These are phyloP conservation scores for Colletotrichum aenigma DNA, from an alignment of 2,329 filamentous ascomycete genomes.

Conservation along the genomic window DNA sequence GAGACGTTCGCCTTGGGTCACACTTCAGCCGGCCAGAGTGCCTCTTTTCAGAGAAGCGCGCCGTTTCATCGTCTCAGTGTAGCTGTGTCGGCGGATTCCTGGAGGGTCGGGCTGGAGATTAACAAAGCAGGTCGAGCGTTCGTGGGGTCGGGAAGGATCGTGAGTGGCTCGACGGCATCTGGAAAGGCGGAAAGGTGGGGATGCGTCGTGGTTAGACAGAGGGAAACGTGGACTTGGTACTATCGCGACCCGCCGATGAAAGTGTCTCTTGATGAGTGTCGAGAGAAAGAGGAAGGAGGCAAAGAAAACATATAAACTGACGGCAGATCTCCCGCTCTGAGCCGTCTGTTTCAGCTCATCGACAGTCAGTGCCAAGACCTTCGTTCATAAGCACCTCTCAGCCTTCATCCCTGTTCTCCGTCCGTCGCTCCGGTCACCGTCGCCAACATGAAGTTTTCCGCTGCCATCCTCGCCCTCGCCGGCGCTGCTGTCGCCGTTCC, in stretches of 20 bases:
- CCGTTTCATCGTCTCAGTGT: constrained; percentile 4
- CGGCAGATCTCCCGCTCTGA: constrained; percentile 8
- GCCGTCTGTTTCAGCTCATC: not conserved
- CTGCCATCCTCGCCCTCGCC: constrained; percentile 21
- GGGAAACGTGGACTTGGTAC: not conserved
- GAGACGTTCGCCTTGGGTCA: constrained; percentile 1
- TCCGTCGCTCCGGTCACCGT: not conserved
- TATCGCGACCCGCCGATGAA: constrained; percentile 4
- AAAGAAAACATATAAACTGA: constrained; percentile 8
- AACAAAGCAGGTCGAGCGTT: constrained; percentile 4
- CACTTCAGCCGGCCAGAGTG: not conserved
- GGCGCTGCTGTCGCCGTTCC: constrained; percentile 26
- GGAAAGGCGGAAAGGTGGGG: not conserved
- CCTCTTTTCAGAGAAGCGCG: constrained; percentile 10
- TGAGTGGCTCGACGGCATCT: not conserved
- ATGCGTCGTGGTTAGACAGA: not conserved
- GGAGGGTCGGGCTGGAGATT: constrained; percentile 13
- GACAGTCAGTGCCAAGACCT: constrained; percentile 4
- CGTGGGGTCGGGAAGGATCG: constrained; percentile 11
- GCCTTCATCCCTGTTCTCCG: not conserved
- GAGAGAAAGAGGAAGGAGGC: constrained; percentile 1
- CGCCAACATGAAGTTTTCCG: constrained; percentile 22
- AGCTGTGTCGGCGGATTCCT: constrained; percentile 9
- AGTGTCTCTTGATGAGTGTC: not conserved
- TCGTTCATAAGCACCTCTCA: not conserved